Evolutionary conservation across 2,329 filamentous ascomycete genomes (phyloP).

Genomic region (Phyllosticta citrichinensis): DNA sequence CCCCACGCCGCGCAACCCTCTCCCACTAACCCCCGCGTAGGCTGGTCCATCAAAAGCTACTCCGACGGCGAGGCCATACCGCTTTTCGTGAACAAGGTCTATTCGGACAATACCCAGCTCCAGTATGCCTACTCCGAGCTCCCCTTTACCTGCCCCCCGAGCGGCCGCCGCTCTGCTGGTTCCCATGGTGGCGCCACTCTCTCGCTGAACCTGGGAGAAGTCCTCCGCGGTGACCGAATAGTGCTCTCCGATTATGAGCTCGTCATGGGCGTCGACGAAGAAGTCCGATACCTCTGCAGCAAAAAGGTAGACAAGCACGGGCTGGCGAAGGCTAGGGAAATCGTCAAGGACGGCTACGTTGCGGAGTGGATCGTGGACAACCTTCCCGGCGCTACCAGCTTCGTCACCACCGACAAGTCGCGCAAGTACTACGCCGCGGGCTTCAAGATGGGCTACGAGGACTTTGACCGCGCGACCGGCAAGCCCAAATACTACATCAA

Average conservation of each 20-base stretch:
- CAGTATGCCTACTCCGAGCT: constrained; percentile 87
- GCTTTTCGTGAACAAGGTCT: constrained; percentile 85
- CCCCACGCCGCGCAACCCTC: constrained; percentile 8
- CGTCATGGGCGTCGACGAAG: constrained; percentile 62
- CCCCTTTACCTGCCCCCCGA: constrained; percentile 76
- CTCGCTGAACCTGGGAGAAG: constrained; percentile 75
- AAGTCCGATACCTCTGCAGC: constrained; percentile 64
- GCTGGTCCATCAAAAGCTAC: constrained; percentile 77
- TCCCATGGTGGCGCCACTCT: constrained; percentile 67
- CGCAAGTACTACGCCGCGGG: constrained; percentile 83
- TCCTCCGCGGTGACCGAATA: constrained; percentile 79
- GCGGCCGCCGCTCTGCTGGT: constrained; percentile 54
- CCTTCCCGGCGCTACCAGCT: constrained; percentile 77
- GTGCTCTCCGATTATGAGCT: constrained; percentile 76
- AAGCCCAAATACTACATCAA: constrained; percentile 64
- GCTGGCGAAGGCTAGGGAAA: constrained; percentile 56
- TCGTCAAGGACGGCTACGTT: constrained; percentile 74
- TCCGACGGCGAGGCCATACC: constrained; percentile 66
- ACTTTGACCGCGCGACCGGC: constrained; percentile 49
- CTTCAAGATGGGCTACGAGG: constrained; percentile 77
- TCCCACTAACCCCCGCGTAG: constrained; percentile 24
- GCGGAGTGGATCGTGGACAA: constrained; percentile 92
- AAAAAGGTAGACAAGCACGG: constrained; percentile 54
- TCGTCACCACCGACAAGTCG: constrained; percentile 74
- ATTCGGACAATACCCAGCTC: constrained; percentile 80